Conservation (phyloP, 257 asterid genomes). For the Solanum paucissectum region DNA sequence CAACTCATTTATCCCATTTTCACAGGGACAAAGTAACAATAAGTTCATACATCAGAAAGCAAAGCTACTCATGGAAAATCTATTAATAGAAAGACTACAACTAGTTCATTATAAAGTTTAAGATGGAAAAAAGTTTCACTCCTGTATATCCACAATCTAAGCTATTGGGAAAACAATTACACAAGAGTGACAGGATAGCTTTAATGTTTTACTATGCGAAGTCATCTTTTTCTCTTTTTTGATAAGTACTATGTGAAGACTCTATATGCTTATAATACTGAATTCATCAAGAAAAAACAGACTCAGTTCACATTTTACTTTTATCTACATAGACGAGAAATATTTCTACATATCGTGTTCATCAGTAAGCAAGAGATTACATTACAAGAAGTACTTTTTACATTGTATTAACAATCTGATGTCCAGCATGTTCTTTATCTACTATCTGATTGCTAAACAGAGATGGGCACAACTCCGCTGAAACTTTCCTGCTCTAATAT, state of each 20-base stretch:
- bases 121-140: neutral
- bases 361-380: neutral
- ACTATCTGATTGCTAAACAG: neutral
- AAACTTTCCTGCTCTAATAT: neutral
- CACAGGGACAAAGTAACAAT: neutral
- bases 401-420: neutral
- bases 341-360: neutral
- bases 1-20: neutral
- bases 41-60: neutral
- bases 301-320: neutral
- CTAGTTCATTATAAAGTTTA: neutral
- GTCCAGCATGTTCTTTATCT: neutral
- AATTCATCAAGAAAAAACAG: neutral
- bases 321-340: neutral
- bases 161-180: neutral
- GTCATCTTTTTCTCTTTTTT: neutral
- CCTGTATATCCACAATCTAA: neutral
- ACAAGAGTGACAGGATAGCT: neutral
- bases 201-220: neutral
- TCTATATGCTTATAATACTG: neutral
- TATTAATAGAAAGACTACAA: neutral
- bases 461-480: neutral
- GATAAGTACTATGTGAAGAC: neutral
- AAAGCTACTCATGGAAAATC: neutral
- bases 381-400: neutral